Percentiles rank a stretch among this genome's conserved stretches.
phyloP scores from a whole-genome alignment of 2,329 filamentous ascomycete species.

The Leptographium wingfieldii region DNA sequence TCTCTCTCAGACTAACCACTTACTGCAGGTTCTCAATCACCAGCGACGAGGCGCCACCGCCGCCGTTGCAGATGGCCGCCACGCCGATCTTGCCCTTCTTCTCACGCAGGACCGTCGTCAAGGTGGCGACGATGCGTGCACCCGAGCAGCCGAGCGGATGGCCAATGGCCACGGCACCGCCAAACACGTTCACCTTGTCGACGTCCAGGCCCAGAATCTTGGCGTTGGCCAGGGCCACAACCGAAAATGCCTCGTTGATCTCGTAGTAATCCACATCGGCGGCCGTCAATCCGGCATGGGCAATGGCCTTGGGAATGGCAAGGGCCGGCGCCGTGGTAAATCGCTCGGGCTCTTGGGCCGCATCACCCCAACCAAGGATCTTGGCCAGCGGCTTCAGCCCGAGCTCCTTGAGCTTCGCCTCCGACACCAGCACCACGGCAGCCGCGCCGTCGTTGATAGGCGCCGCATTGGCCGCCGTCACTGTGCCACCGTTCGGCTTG shows the following conservation, averaged over 20 bases:
- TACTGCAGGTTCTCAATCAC: conserved; percentile 68
- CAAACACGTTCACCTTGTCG: conserved; percentile 89
- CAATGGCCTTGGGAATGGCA: conserved; percentile 93
- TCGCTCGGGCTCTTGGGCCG: conserved; percentile 78
- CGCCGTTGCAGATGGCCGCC: conserved; percentile 95
- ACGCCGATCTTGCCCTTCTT: conserved; percentile 90
- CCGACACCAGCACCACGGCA: conserved; percentile 84
- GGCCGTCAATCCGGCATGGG: conserved; percentile 74
- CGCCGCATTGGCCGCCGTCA: conserved; percentile 93
- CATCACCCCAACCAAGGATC: conserved; percentile 95
- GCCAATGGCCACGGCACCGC: conserved; percentile 88
- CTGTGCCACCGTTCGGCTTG: conserved; percentile 67
- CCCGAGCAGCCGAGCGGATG: conserved; percentile 91
- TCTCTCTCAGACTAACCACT: conserved; percentile 12
- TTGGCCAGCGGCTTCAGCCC: conserved; percentile 85
- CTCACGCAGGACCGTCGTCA: conserved; percentile 77
- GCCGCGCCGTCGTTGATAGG: conserved; percentile 92
- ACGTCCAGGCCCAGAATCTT: conserved; percentile 71
- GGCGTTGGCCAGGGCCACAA: conserved; percentile 91
- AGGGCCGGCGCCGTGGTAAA: conserved; percentile 92
- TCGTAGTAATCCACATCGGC: conserved; percentile 84
- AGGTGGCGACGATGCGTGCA: conserved; percentile 80
- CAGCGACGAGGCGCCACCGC: conserved; percentile 85
- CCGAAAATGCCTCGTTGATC: conserved; percentile 98
- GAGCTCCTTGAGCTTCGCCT: conserved; percentile 86